Percentiles rank a stretch among this genome's conserved stretches.
Conservation (phyloP, 352 stramenopile species). For the Pythium chondricola region DNA sequence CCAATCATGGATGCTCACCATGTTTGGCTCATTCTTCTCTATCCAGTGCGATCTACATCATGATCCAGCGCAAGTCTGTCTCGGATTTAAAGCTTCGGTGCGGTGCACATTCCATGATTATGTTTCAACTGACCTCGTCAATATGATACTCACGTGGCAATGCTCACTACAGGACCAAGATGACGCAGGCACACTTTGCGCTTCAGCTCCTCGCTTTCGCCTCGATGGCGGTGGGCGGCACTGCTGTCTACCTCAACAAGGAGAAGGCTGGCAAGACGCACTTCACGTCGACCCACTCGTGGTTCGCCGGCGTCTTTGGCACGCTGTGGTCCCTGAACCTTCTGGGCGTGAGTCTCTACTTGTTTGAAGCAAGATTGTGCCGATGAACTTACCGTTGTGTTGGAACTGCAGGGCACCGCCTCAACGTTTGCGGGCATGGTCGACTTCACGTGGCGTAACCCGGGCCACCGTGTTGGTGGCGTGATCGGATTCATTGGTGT, state of each 20-base stretch:
- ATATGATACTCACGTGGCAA: background rate
- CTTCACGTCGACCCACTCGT: slow-evolving; percentile 70
- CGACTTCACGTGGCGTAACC: slow-evolving; percentile 70
- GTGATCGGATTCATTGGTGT: slow-evolving; percentile 44
- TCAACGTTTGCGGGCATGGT: slow-evolving; percentile 59
- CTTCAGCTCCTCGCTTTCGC: slow-evolving; percentile 44
- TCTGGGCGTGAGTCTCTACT: slow-evolving; percentile 30
- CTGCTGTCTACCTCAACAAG: slow-evolving; percentile 50
- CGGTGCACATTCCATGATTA: no score
- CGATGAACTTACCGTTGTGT: background rate
- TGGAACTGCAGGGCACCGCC: slow-evolving; percentile 27
- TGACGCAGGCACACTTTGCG: slow-evolving; percentile 47
- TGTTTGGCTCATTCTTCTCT: background rate
- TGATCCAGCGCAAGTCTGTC: slow-evolving; percentile 47
- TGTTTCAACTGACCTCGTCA: background rate
- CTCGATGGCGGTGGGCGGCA: slow-evolving; percentile 32
- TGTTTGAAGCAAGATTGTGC: background rate
- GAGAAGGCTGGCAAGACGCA: slow-evolving; percentile 50
- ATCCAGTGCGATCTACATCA: slow-evolving; percentile 43
- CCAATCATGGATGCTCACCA: background rate
- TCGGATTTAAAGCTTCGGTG: slow-evolving; percentile 41
- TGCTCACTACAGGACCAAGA: slow-evolving; percentile 15
- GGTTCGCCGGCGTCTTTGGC: slow-evolving; percentile 36
- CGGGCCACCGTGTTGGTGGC: slow-evolving; percentile 49
- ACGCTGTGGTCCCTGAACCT: slow-evolving; percentile 51